These are phyloP conservation scores for Zhuliangozyma blackwelliae DNA, from an alignment of 1,139 yeast genomes.

Conservation along the genomic window DNA sequence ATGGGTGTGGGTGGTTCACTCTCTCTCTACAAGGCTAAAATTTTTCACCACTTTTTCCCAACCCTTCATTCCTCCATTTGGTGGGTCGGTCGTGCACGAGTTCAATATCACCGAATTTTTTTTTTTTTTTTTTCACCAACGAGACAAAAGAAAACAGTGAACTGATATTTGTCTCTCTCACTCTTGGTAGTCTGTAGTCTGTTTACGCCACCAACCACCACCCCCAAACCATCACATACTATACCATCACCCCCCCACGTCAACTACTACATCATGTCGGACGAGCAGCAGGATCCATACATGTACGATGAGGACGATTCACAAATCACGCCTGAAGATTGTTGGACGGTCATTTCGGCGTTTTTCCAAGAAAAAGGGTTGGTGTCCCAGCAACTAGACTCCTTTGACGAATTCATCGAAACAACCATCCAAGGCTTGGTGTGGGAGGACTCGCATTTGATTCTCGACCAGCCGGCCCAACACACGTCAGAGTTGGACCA, in stretches of 20 bases:
- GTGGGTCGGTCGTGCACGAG: too few relatives aligned
- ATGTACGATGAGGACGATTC: constrained; percentile 58
- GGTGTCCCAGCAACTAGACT: constrained; percentile 96
- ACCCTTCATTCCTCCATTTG: too few relatives aligned
- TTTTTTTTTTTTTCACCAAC: too few relatives aligned
- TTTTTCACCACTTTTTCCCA: too few relatives aligned
- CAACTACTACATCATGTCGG: constrained; percentile 10
- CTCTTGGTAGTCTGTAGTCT: too few relatives aligned
- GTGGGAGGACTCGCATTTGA: constrained; percentile 91
- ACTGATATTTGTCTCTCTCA: too few relatives aligned
- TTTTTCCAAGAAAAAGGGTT: constrained; percentile 95
- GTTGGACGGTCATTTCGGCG: constrained; percentile 97
- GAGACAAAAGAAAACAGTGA: too few relatives aligned
- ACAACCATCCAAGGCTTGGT: constrained; percentile 95
- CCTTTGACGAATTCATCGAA: constrained; percentile 96
- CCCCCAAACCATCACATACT: too few relatives aligned
- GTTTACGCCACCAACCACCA: too few relatives aligned
- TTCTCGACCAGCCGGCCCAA: constrained; percentile 97
- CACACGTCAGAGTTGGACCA: constrained; percentile 89
- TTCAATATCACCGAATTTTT: too few relatives aligned
- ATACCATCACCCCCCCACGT: not conserved
- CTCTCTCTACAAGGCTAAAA: too few relatives aligned
- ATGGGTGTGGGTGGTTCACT: too few relatives aligned
- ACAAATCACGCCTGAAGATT: constrained; percentile 93
- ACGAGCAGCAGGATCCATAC: constrained; percentile 48